phyloP scores from a whole-genome alignment of 495 filamentous ascomycete species.

The Pyrenopolyporus hunteri region DNA sequence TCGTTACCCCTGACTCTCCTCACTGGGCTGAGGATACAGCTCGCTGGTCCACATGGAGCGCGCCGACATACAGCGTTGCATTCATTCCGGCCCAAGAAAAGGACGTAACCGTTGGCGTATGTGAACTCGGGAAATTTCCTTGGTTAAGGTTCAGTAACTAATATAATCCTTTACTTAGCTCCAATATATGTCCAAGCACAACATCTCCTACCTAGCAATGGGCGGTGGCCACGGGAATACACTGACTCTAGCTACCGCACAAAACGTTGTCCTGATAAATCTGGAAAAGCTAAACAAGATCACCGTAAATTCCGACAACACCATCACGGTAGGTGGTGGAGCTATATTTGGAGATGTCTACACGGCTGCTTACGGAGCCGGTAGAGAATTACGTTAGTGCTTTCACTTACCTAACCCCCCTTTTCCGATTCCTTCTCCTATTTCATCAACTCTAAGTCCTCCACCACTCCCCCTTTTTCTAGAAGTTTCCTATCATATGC shows the following conservation, averaged over 20 bases:
- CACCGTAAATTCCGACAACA: background rate
- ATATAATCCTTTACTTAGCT: background rate
- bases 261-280: background rate
- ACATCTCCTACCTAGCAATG: background rate
- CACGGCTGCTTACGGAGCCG: background rate
- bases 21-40: background rate
- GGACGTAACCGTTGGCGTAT: background rate
- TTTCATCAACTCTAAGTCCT: background rate
- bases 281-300: background rate
- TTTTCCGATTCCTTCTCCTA: background rate
- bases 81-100: background rate
- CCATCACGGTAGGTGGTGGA: background rate
- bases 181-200: conserved; percentile 4
- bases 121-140: background rate
- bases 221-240: conserved; percentile 3
- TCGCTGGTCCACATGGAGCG: conserved; percentile 2
- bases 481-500: no score
- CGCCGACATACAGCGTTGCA: background rate
- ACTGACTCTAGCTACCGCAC: background rate
- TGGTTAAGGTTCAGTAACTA: background rate
- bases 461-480: no score
- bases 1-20: conserved; percentile 1
- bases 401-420: background rate
- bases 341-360: background rate
- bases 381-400: background rate